Conservation (phyloP, 2,329 filamentous ascomycete genomes). For the Penicillium sp. region DNA sequence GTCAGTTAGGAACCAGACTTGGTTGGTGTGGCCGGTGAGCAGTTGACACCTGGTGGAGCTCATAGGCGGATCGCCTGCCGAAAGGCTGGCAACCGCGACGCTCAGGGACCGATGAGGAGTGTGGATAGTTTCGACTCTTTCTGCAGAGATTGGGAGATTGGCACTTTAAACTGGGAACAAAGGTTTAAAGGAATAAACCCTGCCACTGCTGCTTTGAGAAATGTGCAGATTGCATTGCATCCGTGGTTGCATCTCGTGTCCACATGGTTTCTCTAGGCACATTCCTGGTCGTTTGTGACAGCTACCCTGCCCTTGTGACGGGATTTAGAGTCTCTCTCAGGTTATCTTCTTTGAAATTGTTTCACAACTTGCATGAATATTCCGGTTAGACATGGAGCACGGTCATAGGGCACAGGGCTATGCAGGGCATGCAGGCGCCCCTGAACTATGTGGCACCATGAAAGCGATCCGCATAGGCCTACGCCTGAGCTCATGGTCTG, state of each 20-base stretch:
- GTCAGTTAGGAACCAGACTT: neutral
- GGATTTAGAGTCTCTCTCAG: neutral
- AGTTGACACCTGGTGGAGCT: constrained; percentile 15
- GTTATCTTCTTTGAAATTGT: neutral
- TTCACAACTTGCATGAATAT: neutral
- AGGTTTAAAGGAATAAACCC: too few relatives aligned
- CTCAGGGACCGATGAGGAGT: too few relatives aligned
- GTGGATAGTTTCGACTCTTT: too few relatives aligned
- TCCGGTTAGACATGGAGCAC: neutral
- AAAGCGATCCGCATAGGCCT: neutral
- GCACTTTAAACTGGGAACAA: neutral
- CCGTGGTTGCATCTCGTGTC: neutral
- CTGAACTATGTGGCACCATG: neutral
- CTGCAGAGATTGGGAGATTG: neutral
- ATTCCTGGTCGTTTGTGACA: neutral
- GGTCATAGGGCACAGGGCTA: neutral
- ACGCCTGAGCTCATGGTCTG: neutral
- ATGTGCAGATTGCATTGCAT: neutral
- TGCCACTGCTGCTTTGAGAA: constrained; percentile 1
- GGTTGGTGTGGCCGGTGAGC: constrained; percentile 13
- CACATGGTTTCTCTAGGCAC: neutral
- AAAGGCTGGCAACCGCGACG: neutral
- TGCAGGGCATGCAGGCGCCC: neutral
- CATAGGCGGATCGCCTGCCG: constrained; percentile 5
- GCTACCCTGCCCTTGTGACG: neutral